A percentile compares a stretch with the other conserved stretches of the same genome.
Conservation (phyloP, 352 stramenopile genomes). For the Pythium dissimile region DNA sequence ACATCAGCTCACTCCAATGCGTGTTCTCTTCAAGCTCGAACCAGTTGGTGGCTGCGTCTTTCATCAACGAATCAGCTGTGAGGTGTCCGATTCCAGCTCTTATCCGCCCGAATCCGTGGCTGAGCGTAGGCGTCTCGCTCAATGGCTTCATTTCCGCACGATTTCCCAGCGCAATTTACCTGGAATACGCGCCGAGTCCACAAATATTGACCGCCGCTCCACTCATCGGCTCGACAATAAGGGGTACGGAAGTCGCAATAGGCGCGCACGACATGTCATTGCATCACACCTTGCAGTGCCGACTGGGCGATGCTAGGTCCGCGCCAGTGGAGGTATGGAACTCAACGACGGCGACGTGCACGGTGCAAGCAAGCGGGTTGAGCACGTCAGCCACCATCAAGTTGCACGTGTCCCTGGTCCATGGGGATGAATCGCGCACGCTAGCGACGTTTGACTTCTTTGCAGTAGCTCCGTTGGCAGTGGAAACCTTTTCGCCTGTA, state of each 20-base stretch:
- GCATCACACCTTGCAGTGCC: constrained; percentile 3
- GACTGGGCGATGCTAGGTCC: background rate
- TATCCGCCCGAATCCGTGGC: constrained; percentile 6
- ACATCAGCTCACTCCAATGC: constrained; percentile 29
- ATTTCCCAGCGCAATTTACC: background rate
- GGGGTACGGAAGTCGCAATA: background rate
- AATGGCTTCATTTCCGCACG: constrained; percentile 2
- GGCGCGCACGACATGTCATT: constrained; percentile 4
- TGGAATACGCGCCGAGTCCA: constrained; percentile 8
- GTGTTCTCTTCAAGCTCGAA: constrained; percentile 25
- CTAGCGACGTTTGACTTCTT: background rate
- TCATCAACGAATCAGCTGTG: constrained; percentile 30
- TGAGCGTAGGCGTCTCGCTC: constrained; percentile 4
- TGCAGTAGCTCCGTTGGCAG: background rate
- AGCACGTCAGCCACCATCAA: background rate
- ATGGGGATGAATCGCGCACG: background rate
- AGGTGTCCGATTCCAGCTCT: constrained; percentile 30
- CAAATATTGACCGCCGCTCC: background rate
- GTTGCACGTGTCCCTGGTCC: background rate
- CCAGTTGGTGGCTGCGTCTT: constrained; percentile 24
- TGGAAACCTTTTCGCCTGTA: background rate
- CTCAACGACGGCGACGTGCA: background rate
- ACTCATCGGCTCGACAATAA: no score
- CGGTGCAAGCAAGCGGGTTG: background rate
- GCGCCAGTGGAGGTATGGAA: background rate